phyloP scores from a whole-genome alignment of 805 yeast genomes.

The Geotrichum ghanense region DNA sequence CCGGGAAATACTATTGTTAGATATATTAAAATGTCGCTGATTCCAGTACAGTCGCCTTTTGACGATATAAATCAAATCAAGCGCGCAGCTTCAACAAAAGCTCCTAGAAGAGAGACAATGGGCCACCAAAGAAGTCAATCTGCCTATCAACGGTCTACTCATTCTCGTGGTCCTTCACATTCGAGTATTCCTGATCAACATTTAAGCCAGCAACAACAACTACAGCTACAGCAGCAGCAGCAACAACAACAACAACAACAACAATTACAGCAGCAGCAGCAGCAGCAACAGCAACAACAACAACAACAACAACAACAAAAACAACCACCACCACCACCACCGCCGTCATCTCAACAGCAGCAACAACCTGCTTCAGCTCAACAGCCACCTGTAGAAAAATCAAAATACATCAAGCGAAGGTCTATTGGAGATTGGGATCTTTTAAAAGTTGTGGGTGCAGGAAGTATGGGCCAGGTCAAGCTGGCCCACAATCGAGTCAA shows the following conservation, averaged over 20 bases:
- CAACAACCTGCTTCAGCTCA: background rate
- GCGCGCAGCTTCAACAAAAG: background rate
- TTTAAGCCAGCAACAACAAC: background rate
- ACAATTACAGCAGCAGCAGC: background rate
- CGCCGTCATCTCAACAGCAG: background rate
- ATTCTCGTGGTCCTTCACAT: slow-evolving; percentile 1
- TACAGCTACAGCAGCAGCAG: background rate
- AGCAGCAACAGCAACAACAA: background rate
- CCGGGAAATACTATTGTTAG: too few relatives aligned
- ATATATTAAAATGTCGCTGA: background rate
- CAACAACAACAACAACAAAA: background rate
- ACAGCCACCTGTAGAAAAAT: background rate
- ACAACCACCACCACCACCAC: background rate
- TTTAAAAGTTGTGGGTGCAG: slow-evolving; percentile 91
- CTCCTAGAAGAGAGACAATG: background rate
- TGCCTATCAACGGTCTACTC: background rate
- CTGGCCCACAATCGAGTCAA: slow-evolving; percentile 79
- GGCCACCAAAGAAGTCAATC: slow-evolving; percentile 1
- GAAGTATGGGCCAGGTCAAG: slow-evolving; percentile 98
- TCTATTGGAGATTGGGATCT: slow-evolving; percentile 97
- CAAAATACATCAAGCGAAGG: slow-evolving; percentile 39
- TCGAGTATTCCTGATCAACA: background rate
- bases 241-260: background rate
- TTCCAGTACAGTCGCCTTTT: background rate
- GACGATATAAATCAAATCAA: background rate